phyloP scores from a whole-genome alignment of 2,329 filamentous ascomycete species.

The Botryosphaeria dothidea region DNA sequence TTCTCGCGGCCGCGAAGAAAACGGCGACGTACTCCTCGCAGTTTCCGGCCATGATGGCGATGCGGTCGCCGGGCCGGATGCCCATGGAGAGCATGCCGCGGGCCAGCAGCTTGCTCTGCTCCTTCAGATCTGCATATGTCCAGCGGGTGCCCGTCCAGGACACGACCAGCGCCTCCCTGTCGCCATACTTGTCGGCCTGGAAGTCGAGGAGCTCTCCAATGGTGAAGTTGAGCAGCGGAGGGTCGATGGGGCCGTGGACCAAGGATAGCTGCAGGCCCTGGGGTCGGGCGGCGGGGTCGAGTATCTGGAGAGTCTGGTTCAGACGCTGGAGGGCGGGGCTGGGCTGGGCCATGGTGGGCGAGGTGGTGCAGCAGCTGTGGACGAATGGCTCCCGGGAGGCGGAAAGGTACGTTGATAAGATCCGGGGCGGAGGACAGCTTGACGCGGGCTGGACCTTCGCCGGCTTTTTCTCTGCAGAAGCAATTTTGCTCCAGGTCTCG shows the following conservation, averaged over 20 bases:
- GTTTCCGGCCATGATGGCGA: slow-evolving; percentile 72
- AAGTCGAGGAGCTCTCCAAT: slow-evolving; percentile 72
- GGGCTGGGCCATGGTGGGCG: slow-evolving; percentile 2
- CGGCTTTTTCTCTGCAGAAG: not conserved
- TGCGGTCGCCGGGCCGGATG: slow-evolving; percentile 66
- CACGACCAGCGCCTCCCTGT: slow-evolving; percentile 60
- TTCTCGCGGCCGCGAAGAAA: slow-evolving; percentile 67
- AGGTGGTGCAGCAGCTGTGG: not conserved
- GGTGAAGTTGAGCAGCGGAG: slow-evolving; percentile 69
- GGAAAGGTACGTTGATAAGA: slow-evolving; percentile 7
- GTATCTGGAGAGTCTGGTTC: slow-evolving; percentile 8
- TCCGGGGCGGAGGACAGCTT: not conserved
- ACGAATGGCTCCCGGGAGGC: not conserved
- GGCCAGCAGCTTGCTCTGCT: slow-evolving; percentile 42
- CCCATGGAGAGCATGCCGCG: slow-evolving; percentile 62
- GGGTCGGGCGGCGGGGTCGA: slow-evolving; percentile 12
- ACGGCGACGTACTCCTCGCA: slow-evolving; percentile 62
- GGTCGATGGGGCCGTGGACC: slow-evolving; percentile 67
- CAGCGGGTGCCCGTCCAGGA: slow-evolving; percentile 76
- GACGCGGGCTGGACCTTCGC: not conserved
- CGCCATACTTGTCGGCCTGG: slow-evolving; percentile 65
- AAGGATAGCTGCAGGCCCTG: slow-evolving; percentile 45
- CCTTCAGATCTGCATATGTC: slow-evolving; percentile 55
- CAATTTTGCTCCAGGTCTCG: not conserved
- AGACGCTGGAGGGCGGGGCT: slow-evolving; percentile 14